A percentile compares a stretch with the other conserved stretches of the same genome.
Evolutionary conservation across 225 moss, liverwort and hornwort species (phyloP).

Genomic region (Marchantia polymorpha): DNA sequence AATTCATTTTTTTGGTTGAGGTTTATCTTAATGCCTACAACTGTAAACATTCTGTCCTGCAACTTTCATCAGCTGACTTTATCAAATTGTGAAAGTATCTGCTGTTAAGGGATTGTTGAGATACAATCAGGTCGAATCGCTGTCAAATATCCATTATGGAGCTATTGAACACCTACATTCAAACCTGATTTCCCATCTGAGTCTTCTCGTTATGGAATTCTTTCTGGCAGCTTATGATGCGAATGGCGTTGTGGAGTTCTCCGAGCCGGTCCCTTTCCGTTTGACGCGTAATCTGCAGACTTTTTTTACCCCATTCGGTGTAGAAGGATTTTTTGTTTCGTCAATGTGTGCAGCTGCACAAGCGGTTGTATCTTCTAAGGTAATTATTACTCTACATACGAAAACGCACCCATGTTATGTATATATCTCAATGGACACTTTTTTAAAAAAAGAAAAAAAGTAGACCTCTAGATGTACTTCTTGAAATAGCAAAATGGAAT

Average conservation of each 20-base stretch:
- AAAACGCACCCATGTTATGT: background rate
- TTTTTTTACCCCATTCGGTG: slow-evolving; percentile 97
- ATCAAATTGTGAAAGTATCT: too few relatives aligned
- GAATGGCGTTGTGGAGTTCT: slow-evolving; percentile 95
- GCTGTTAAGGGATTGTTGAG: background rate
- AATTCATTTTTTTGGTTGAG: background rate
- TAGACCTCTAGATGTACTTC: too few relatives aligned
- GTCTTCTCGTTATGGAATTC: background rate
- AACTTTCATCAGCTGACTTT: too few relatives aligned
- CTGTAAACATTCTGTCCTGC: too few relatives aligned
- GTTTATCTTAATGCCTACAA: background rate
- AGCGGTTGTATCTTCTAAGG: slow-evolving; percentile 94
- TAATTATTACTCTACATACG: slow-evolving; percentile 17
- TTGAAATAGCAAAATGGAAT: too few relatives aligned
- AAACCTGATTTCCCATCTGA: background rate
- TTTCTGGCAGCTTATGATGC: slow-evolving; percentile 78
- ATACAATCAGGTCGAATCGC: background rate
- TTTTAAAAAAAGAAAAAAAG: too few relatives aligned
- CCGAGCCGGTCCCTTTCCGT: slow-evolving; percentile 93
- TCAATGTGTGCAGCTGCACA: slow-evolving; percentile 98
- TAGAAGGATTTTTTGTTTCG: slow-evolving; percentile 95
- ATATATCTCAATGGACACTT: too few relatives aligned
- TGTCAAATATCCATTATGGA: background rate
- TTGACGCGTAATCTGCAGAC: slow-evolving; percentile 96
- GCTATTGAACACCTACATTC: background rate